A percentile compares a stretch with the other conserved stretches of the same genome.
phyloP scores from a whole-genome alignment of 345 rosid genomes.

The Eucalyptus camaldulensis region DNA sequence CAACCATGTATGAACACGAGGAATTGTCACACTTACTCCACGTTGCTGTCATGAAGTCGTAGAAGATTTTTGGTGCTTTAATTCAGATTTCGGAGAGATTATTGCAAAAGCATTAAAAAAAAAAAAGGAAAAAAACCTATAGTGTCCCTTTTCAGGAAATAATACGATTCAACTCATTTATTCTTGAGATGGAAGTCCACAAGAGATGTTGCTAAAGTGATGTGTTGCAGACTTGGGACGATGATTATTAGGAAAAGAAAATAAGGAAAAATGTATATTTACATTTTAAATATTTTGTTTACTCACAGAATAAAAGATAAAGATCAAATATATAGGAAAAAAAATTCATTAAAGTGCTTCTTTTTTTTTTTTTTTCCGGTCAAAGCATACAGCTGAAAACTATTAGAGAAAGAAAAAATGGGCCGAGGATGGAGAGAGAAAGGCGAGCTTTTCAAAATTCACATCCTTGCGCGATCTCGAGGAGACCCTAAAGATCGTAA shows the following conservation, averaged over 20 bases:
- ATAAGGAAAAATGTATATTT: neutral
- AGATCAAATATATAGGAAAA: accelerated
- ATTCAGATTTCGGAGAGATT: neutral
- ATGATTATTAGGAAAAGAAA: neutral
- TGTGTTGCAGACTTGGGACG: neutral
- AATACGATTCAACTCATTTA: neutral
- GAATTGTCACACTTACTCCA: neutral
- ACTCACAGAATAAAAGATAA: too few relatives aligned
- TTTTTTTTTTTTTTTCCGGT: too few relatives aligned
- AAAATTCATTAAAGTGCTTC: too few relatives aligned
- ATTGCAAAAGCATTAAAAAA: neutral
- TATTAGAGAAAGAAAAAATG: too few relatives aligned
- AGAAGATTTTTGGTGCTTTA: neutral
- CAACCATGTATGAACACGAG: neutral
- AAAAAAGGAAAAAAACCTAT: neutral
- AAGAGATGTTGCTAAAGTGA: neutral
- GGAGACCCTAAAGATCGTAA: neutral
- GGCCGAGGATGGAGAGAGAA: too few relatives aligned
- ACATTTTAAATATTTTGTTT: too few relatives aligned
- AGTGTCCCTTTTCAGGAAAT: accelerated
- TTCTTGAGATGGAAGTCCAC: neutral
- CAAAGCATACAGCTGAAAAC: neutral
- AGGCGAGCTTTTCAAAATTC: neutral
- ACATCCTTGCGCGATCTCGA: neutral
- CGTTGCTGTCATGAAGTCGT: neutral